Evolutionary conservation across 1,284 basidiomycete genomes (phyloP).

Genomic region (Rhizoctonia solani): DNA sequence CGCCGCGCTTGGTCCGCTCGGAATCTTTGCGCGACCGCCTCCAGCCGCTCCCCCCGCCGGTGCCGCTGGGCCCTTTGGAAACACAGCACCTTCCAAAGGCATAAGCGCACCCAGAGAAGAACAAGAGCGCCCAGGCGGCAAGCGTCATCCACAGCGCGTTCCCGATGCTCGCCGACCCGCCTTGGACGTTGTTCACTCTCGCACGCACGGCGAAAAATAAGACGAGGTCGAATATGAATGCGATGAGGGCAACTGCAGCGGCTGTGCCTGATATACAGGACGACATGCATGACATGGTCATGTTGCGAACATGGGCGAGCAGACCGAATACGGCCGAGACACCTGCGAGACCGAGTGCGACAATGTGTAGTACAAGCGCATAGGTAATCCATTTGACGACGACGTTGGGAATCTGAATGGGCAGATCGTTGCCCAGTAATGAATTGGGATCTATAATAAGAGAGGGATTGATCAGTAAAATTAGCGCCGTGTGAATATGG

Average conservation of each 20-base stretch:
- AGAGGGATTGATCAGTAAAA: no score
- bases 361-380: conserved; percentile 83
- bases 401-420: conserved; percentile 69
- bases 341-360: conserved; percentile 74
- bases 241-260: conserved; percentile 70
- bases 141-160: conserved; percentile 85
- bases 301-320: conserved; percentile 81
- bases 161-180: conserved; percentile 75
- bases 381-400: conserved; percentile 90
- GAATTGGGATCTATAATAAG: conserved; percentile 76
- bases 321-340: conserved; percentile 76
- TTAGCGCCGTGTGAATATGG: conserved; percentile 1
- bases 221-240: conserved; percentile 84
- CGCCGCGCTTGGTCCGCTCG: conserved; percentile 41
- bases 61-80: conserved; percentile 49
- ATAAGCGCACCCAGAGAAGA: conserved; percentile 85
- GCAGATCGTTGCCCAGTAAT: conserved; percentile 68
- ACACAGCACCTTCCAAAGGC: conserved; percentile 80
- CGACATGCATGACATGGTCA: conserved; percentile 83
- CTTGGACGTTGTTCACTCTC: conserved; percentile 68
- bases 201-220: conserved; percentile 83
- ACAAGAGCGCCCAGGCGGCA: conserved; percentile 78
- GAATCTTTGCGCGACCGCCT: conserved; percentile 42
- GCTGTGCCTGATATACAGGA: conserved; percentile 79
- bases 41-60: conserved; percentile 41